Base-by-base conservation (phyloP, 805 yeast genomes). In the Barnettozyma botsteinii region DNA sequence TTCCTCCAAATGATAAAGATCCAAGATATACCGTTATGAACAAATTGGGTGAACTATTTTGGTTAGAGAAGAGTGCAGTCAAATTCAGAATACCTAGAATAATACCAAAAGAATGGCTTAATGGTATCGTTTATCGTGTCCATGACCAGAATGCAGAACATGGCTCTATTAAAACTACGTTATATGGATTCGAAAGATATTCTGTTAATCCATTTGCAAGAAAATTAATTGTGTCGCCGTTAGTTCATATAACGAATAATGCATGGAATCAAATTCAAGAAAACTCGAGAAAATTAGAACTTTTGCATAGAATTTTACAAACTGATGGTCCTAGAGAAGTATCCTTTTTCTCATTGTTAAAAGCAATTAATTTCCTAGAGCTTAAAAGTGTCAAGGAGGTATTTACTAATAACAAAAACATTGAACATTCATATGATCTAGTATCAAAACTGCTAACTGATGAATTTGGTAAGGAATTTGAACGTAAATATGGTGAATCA, bases 21-120 rank as follows among this genome's bases (percentile, higher is more conserved):
- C 73, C 76, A 20, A 60, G 79, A 24, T 81, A 75, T 49, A 73
- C 85, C 0, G 69, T 79, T 43, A 63, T 78, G 36, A 71, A 73
- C 39, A 66, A 69, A 23, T 70, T 70, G 41, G 93, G 93, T 9
- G 75, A 70, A 33, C 58, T 83, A 13, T 50, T 62, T 3, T 80
- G 72, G 59, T 66, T 67, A 2, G 62, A 72, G 11, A 71, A 68
- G 41, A 56, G 64, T 15, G 56, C 60, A 13, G 67, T 81, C 38
- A 62, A 65, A 27, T 51, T 75, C 23, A 63, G 86, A 33, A 62
- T 83, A 10, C 88, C 89, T 1, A 51, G 58, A 6, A 67, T 76
- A 2, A 62, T 77, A 18, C 75, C 78, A 0, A 49, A 46, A 20
- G 45, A 43, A 8, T 66, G 69, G 66, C 52, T 67, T 15, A 26